These are phyloP conservation scores for Wallacemonas sp. DNA, from an alignment of 208 protist species.

Conservation along the genomic window DNA sequence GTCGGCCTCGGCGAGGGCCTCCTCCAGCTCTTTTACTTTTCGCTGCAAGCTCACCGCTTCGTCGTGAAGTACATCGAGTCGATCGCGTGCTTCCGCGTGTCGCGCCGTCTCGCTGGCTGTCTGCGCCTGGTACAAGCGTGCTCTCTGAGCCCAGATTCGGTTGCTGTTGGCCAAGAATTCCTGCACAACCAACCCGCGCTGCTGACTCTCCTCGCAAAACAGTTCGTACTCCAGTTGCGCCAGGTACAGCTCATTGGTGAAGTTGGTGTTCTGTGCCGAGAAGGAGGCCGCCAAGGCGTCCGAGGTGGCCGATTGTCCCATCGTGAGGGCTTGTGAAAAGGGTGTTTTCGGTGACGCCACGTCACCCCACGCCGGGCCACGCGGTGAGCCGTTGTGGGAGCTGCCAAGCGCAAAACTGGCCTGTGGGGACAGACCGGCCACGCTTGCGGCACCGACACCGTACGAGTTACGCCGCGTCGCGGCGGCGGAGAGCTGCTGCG, in stretches of 20 bases:
- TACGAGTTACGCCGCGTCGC: neutral
- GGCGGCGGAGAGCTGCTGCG: neutral
- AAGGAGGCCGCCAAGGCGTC: neutral
- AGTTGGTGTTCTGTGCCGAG: neutral
- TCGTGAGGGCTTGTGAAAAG: neutral
- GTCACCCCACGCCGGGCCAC: neutral
- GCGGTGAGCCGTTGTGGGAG: neutral
- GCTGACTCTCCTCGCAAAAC: conserved; percentile 34
- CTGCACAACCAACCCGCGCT: conserved; percentile 33
- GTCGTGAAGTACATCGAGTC: conserved; percentile 23
- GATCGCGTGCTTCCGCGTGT: conserved; percentile 19
- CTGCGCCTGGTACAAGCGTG: conserved; percentile 18
- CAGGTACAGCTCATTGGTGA: conserved; percentile 19
- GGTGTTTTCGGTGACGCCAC: neutral
- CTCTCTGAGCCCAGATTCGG: conserved; percentile 21
- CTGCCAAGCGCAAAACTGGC: neutral
- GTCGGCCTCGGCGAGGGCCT: conserved; percentile 18
- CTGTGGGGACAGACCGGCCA: neutral
- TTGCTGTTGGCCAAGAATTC: conserved; percentile 25
- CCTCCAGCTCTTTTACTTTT: conserved; percentile 24
- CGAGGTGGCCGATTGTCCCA: neutral
- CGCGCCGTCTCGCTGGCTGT: conserved; percentile 12
- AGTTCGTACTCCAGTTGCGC: conserved; percentile 41
- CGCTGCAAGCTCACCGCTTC: conserved; percentile 32
- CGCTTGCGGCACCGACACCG: neutral